Base-by-base conservation (phyloP, 805 yeast species). In the Wickerhamomyces hampshirensis region DNA sequence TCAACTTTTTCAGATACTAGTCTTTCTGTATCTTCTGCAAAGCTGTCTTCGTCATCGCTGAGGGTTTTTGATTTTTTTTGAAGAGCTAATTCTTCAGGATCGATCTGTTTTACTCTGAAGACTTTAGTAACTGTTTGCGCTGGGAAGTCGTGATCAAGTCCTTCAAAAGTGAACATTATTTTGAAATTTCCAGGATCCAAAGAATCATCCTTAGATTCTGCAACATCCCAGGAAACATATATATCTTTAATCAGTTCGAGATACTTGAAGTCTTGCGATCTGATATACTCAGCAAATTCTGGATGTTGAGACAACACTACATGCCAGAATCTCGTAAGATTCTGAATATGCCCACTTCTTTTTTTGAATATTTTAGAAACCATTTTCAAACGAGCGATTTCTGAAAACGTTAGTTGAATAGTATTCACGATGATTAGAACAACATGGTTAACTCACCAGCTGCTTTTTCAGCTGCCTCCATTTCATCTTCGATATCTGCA, bases 321-420 rank as follows among this genome's bases (percentile, higher is more conserved):
- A 50, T 84, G 81, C 98, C 98, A 91, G 58, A 91, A 88, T 44
- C 75, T 74, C 2, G 89, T 87, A 29, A 88, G 73, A 4, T 66
- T 56, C 5, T 48, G 38, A 12, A 80, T 65, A n/a, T 71, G 60
- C 6, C 50, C 63, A 17, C 84, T 68, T 47, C 97, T 67, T 39
- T 70, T 59, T 5, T 55, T 64, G 52, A 76, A 86, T 6, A 84
- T 65, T 14, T 77, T 73, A 44, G 70, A 72, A 6, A 86, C 70
- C 21, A 71, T 60, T 32, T 60, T 58, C 26, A 80, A 56, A 34
- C 84, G 66, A 42, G 62, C 72, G 30, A 71, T 57, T 48, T 80
- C 69, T 44, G 30, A 7, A 18, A 5, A 6, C 7, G 7, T 21
- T 21, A 11, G 7, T 21, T 16, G 13, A 13, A 12, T 32, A 12